Evolutionary conservation across 495 filamentous ascomycete genomes (phyloP), one percentile per base, ranked within the genome.

Genomic region (Massariosphaeria phaeospora): DNA sequence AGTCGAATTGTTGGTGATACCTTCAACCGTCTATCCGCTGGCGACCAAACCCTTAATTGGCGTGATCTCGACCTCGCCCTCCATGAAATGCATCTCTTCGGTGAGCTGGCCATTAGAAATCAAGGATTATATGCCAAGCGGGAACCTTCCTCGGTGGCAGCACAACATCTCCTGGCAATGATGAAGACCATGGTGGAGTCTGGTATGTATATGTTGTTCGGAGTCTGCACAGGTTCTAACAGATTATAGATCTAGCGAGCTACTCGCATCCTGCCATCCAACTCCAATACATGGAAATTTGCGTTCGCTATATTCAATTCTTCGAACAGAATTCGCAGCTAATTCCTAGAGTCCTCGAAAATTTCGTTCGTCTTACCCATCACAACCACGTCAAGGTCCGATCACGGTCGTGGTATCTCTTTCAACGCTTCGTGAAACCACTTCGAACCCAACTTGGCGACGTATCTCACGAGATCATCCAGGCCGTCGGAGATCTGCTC

Each of bases 201-300:
- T 57, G 88, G 89, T 91, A 80, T 63, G 80, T 49, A 25, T 4
- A 38, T 34, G 21, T 48, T 5, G 10, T 52, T 24, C 18, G 24
- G 8, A 31, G 33, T 25, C 8, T 21, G 20, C n/a, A 39, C n/a
- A 13, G 15, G 4, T 20, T 11, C 36, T 64, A 39, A 51, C 30
- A 25, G 25, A 25, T 23, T 47, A 18, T 62, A 89, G 88, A 86
- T 56, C 84, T 97, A 56, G 82, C 86, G 55, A 83, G 78, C 23
- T 93, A 88, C 66, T 81, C 85, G 3, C 93, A 97, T 69, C 93
- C 94, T 0, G 88, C 89, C 18, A 88, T 95, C 26, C 83, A 96
- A 52, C 76, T 97, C 13, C 89, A 95, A 69, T 97, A 93, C 62
- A 97, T 97, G 94, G 93, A 97, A 62, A 93, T 95, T 34, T 94